Base-by-base conservation (phyloP, 2,329 filamentous ascomycete species). In the Colletotrichum australisinense region DNA sequence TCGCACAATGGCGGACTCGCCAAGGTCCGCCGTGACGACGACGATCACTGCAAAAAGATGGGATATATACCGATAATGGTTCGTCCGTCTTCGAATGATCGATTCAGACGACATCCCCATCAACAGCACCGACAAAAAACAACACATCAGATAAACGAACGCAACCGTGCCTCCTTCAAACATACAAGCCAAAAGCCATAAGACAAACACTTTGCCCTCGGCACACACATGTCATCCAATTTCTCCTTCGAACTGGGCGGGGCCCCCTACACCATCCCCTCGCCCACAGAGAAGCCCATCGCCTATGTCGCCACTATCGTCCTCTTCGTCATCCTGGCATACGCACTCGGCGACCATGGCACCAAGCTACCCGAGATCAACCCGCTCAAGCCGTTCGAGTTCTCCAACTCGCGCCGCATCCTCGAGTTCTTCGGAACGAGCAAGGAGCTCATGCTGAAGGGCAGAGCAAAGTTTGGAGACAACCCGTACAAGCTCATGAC, bases 351-450 rank as follows among this genome's bases (percentile, higher is more conserved):
- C 3, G 58, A 69, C 26, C 53, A 26, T 11, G 58, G 58, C 35
- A 4, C 65, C 11, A 69, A 59, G 19, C 38, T 64, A 1, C 67
- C 59, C 8, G 67, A 69, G 9, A 9, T 69, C 32, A 69, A 69
- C 52, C 67, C 67, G 12, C 14, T 58, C n/a, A 38, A 22, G 5
- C 11, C 49, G 7, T 69, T 64, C 1, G 67, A 69, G 24, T 53
- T 69, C 9, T 49, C 58, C 12, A 64, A 72, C 42, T 14, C 42
- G 26, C 70, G 70, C 14, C 65, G 66, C 14, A 69, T 60, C 38
- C 22, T 16, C 32, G 70, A 69, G 32, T 72, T 72, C 5, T 12
- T 55, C 26, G 59, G 60, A 14, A 9, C 53, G 8, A 64, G 58
- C 53, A 63, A 55, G 16, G 53, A 72, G 6, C 9, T 72, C 4